Base-by-base conservation (phyloP, 31 red algal species). In the Porphyra umbilicalis region DNA sequence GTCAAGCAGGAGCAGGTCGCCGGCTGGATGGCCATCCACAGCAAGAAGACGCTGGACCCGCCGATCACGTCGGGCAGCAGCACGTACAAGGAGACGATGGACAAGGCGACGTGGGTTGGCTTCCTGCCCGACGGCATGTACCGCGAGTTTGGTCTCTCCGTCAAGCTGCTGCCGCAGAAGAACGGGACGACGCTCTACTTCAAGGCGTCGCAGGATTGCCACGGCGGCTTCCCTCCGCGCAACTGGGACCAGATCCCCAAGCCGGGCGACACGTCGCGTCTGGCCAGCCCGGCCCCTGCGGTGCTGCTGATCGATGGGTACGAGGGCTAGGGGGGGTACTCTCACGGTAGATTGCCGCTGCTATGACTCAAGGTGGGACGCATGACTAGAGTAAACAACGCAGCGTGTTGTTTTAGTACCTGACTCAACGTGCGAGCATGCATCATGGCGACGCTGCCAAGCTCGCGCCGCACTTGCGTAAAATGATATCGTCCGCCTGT, bases 81-180 rank as follows among this genome's bases (percentile, higher is more conserved):
- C 34, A 33, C 38, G 11, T 36, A 34, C 33, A 36, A 76, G 16
- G 79, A 88, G 86, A 82, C 80, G 57, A 76, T 88, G 42, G 75
- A 80, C 33, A 33, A 79, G 32, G 86, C 82, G 31, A 82, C 78
- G 9, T 88, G 77, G 79, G 36, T 82, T 20, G 86, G 86, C 25
- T 88, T 88, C 75, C 74, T 88, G 33, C 86, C 86, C 40, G 86
- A 88, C 75, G 79, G 79, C 34, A 82, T 75, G 38, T 88, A 88
- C 38, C 78, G 82, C 79, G 34, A 77, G 80, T 88, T 88, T 80
- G 81, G 81, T 29, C 75, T 88, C 33, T 71, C 57, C 6, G 3
- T 71, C 57, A 71, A 71, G 57, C 1, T 71, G 57, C 57, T 71
- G 0, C 57, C 57, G 20, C 57, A 71, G 57, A 71, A 71, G 57